Percentiles rank a stretch among this genome's conserved stretches.
Conservation (phyloP, 768 basidiomycete genomes). For the Grammothele lineata region DNA sequence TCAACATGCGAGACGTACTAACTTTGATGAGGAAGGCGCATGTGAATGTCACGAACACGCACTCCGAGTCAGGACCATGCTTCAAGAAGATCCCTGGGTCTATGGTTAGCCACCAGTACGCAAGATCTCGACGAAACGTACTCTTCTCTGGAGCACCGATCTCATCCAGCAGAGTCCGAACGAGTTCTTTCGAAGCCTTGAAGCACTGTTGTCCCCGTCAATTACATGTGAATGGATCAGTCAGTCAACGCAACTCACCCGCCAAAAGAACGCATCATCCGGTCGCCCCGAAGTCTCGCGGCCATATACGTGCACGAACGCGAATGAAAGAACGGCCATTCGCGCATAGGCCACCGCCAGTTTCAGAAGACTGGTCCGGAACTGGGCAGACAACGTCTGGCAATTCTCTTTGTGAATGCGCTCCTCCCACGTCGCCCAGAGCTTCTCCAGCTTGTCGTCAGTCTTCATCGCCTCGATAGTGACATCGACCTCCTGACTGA, state of each 20-base stretch:
- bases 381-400: slow-evolving; percentile 46
- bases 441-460: slow-evolving; percentile 61
- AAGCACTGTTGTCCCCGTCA: slow-evolving; percentile 16
- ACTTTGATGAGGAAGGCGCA: slow-evolving; percentile 82
- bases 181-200: slow-evolving; percentile 23
- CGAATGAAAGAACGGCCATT: slow-evolving; percentile 38
- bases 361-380: slow-evolving; percentile 21
- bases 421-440: slow-evolving; percentile 55
- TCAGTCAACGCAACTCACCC: slow-evolving; percentile 10
- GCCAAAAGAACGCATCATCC: slow-evolving; percentile 20
- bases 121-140: not conserved
- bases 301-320: slow-evolving; percentile 36
- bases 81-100: slow-evolving; percentile 50
- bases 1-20: not conserved
- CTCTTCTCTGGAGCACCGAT: slow-evolving; percentile 20
- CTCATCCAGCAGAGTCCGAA: slow-evolving; percentile 29
- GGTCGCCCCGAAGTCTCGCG: slow-evolving; percentile 8
- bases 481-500: slow-evolving; percentile 53
- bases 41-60: slow-evolving; percentile 77
- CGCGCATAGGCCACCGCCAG: slow-evolving; percentile 32
- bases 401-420: slow-evolving; percentile 44
- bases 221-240: not conserved
- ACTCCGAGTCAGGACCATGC: slow-evolving; percentile 77
- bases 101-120: not conserved
- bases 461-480: slow-evolving; percentile 59